Conservation (phyloP, 768 basidiomycete species). For the Leccinum barrowsii region DNA sequence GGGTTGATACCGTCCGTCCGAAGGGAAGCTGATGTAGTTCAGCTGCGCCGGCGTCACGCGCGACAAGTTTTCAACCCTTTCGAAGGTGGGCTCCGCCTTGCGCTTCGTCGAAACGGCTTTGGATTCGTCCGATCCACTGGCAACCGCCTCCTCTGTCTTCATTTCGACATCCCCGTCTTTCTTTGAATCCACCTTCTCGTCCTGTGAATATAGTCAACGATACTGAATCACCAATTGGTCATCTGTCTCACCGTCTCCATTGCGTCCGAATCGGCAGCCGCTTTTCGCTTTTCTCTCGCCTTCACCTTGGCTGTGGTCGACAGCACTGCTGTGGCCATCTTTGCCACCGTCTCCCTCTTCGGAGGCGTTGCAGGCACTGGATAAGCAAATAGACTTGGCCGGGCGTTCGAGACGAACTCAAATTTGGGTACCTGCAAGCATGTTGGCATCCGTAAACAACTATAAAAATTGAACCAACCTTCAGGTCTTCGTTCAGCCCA, state of each 20-base stretch:
- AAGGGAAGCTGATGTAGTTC: conserved; percentile 77
- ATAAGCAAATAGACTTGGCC: conserved; percentile 90
- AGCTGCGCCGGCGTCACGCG: conserved; percentile 90
- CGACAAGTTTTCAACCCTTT: conserved; percentile 81
- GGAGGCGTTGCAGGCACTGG: conserved; percentile 82
- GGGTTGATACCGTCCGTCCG: conserved; percentile 80
- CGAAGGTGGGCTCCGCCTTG: conserved; percentile 72
- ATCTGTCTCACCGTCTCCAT: conserved; percentile 72
- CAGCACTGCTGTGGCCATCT: conserved; percentile 91
- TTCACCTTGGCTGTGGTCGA: conserved; percentile 98
- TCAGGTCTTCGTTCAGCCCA: conserved; percentile 81
- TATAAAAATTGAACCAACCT: conserved; percentile 44
- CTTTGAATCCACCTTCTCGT: conserved; percentile 51
- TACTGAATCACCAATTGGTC: neutral
- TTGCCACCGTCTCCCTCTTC: conserved; percentile 88
- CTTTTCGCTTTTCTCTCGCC: conserved; percentile 91
- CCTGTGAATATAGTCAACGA: conserved; percentile 35
- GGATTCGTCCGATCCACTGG: conserved; percentile 55
- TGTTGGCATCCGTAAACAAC: conserved; percentile 3
- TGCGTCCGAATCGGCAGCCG: conserved; percentile 70
- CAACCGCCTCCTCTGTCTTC: conserved; percentile 64
- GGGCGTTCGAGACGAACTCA: conserved; percentile 86
- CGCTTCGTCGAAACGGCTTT: conserved; percentile 50
- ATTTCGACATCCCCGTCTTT: conserved; percentile 72
- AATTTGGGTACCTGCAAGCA: conserved; percentile 84